phyloP scores from a whole-genome alignment of 176 grass and related monocot species.

The Oryza glumipatula region DNA sequence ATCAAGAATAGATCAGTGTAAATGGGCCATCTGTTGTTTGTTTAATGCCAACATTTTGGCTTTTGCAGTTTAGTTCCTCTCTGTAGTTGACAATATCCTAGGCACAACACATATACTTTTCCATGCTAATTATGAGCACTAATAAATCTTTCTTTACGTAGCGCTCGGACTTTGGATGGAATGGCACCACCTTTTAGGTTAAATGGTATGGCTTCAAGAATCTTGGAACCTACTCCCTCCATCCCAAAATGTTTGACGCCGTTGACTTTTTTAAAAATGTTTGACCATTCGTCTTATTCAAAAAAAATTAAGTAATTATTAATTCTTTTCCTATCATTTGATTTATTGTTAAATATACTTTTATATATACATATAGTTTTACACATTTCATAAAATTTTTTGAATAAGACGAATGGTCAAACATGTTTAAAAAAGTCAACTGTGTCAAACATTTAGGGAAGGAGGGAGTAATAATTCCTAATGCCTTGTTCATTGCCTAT shows the following conservation, averaged over 20 bases:
- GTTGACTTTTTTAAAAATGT: too few relatives aligned
- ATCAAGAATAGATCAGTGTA: conserved; percentile 88
- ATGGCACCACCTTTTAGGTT: conserved; percentile 61
- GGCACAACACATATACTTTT: background rate
- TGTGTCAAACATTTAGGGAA: too few relatives aligned
- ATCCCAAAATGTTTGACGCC: too few relatives aligned
- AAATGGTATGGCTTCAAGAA: background rate
- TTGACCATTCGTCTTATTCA: too few relatives aligned
- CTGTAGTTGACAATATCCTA: background rate
- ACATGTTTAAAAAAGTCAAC: too few relatives aligned
- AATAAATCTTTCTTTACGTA: conserved; percentile 36
- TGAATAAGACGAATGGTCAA: too few relatives aligned
- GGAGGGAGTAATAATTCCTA: background rate
- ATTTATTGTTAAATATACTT: too few relatives aligned
- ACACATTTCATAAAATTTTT: too few relatives aligned
- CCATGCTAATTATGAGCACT: background rate
- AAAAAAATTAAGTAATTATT: too few relatives aligned
- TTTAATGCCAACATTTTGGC: background rate
- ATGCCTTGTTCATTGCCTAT: conserved; percentile 21
- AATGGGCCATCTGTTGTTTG: conserved; percentile 39
- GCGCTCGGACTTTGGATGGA: conserved; percentile 64
- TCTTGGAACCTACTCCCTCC: background rate
- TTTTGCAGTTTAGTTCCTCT: background rate
- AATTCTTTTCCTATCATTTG: too few relatives aligned
- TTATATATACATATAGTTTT: too few relatives aligned